phyloP scores from a whole-genome alignment of 2,329 filamentous ascomycete genomes.

The Claviceps fusiformis region DNA sequence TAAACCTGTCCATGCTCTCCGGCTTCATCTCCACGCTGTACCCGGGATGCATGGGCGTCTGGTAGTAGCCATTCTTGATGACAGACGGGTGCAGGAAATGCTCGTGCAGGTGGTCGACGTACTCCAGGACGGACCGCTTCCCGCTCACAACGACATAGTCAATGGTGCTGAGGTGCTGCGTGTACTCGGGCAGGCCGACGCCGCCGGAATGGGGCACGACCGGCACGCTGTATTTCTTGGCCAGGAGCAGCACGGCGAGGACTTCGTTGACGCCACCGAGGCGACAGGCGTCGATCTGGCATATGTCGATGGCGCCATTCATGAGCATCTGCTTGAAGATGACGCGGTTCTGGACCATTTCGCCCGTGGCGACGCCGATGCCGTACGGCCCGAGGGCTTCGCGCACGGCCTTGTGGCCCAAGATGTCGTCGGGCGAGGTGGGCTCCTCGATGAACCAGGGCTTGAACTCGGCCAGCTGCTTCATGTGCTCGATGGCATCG shows the following conservation, averaged over 20 bases:
- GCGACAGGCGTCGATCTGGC: conserved; percentile 82
- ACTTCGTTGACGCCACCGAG: conserved; percentile 87
- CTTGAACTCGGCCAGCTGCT: conserved; percentile 66
- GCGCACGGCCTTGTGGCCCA: conserved; percentile 74
- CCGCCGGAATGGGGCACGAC: conserved; percentile 84
- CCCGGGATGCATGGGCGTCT: conserved; percentile 67
- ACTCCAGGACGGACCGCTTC: conserved; percentile 73
- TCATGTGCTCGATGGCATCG: conserved; percentile 80
- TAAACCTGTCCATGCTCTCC: conserved; percentile 68
- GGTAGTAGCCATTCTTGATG: conserved; percentile 77
- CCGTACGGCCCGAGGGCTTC: conserved; percentile 61
- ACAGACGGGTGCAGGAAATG: conserved; percentile 74
- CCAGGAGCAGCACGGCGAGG: conserved; percentile 77
- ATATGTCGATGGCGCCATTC: conserved; percentile 69
- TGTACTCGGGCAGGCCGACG: conserved; percentile 86
- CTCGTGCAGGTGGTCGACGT: conserved; percentile 87
- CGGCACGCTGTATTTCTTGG: conserved; percentile 63
- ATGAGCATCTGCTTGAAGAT: conserved; percentile 86
- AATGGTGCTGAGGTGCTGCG: conserved; percentile 81
- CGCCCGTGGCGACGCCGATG: conserved; percentile 79
- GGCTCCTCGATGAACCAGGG: conserved; percentile 95
- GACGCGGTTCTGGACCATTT: conserved; percentile 92
- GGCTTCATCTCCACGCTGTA: conserved; percentile 93
- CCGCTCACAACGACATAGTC: conserved; percentile 82
- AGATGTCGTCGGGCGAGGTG: conserved; percentile 77